Evolutionary conservation across 345 rosid species (phyloP).

Genomic region (Dipteronia sinensis): DNA sequence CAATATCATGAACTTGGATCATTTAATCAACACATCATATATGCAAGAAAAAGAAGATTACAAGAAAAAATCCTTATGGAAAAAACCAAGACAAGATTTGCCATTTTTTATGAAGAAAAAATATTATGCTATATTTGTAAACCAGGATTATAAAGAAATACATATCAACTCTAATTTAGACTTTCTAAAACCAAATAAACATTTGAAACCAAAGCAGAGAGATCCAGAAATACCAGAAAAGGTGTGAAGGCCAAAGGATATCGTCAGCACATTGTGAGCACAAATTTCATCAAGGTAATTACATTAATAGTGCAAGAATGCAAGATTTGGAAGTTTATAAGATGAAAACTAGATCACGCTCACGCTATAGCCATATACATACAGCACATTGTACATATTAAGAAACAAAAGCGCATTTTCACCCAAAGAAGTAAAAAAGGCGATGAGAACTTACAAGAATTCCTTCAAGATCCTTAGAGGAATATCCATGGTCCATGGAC

Average conservation of each 20-base stretch:
- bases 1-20: not conserved
- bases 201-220: not conserved
- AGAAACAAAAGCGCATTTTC: not conserved
- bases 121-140: too few relatives aligned
- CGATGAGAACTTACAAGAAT: constrained; percentile 65
- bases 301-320: too few relatives aligned
- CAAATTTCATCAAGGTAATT: too few relatives aligned
- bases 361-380: not conserved
- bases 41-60: not conserved
- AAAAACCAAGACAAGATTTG: not conserved
- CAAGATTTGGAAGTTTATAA: too few relatives aligned
- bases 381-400: not conserved
- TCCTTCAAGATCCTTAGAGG: constrained; percentile 88
- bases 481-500: constrained; percentile 66
- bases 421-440: not conserved
- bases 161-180: not conserved
- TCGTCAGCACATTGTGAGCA: not conserved
- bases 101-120: not conserved
- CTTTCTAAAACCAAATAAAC: not conserved
- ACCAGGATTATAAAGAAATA: not conserved
- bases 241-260: not conserved
- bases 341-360: too few relatives aligned
- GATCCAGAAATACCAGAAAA: not conserved
- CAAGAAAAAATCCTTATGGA: not conserved
- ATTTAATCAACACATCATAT: not conserved